Evolutionary conservation across 106 monocot genomes (phyloP).

Genomic region (Acorus gramineus): DNA sequence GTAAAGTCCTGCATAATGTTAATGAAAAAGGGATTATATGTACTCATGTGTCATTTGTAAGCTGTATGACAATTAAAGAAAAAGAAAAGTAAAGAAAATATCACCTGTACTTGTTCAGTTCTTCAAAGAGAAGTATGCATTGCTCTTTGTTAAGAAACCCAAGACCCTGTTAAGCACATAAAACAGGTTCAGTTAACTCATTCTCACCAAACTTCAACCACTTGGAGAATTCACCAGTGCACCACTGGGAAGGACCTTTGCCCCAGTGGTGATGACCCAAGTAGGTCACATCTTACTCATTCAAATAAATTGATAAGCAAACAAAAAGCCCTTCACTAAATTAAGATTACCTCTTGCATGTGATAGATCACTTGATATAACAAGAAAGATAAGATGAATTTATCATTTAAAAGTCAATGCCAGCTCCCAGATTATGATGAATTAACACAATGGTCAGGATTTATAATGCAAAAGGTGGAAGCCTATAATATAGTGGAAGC

Average conservation of each 20-base stretch:
- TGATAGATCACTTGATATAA: too few species aligned
- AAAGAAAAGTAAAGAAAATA: not conserved
- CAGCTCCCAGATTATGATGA: too few species aligned
- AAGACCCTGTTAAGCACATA: constrained; percentile 37
- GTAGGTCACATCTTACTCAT: too few species aligned
- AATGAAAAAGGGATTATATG: not conserved
- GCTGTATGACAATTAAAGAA: not conserved
- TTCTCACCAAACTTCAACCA: not conserved
- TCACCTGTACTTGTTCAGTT: constrained; percentile 86
- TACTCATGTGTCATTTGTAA: not conserved
- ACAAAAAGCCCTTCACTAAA: too few species aligned
- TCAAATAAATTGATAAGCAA: too few species aligned
- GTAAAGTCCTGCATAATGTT: constrained; percentile 51
- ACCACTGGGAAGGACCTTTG: not conserved
- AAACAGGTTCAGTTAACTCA: constrained; percentile 1
- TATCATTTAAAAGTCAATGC: too few species aligned
- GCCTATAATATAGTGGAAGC: too few species aligned
- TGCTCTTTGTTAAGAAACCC: constrained; percentile 77
- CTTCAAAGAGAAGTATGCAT: constrained; percentile 67
- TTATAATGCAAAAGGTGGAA: too few species aligned
- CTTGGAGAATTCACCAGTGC: not conserved
- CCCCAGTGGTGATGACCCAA: too few species aligned
- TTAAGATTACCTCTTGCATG: too few species aligned
- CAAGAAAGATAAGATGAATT: too few species aligned
- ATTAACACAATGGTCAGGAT: too few species aligned